A percentile compares a stretch with the other conserved stretches of the same genome.
These are phyloP conservation scores for Periglandula ipomoeae DNA, from an alignment of 2,329 filamentous ascomycete genomes.

Conservation along the genomic window DNA sequence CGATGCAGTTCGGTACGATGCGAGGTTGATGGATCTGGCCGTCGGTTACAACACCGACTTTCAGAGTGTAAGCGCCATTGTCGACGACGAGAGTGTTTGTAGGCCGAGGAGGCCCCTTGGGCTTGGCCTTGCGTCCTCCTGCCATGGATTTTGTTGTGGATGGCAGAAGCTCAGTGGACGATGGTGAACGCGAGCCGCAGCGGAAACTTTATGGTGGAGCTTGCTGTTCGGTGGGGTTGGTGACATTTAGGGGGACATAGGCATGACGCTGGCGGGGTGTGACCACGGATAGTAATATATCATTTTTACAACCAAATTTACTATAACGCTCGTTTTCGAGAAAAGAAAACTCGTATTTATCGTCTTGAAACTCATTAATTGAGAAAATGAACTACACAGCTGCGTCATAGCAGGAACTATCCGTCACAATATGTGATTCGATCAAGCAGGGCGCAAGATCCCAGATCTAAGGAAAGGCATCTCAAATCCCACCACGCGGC, in stretches of 20 bases:
- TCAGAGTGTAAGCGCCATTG: constrained; percentile 86
- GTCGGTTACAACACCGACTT: constrained; percentile 66
- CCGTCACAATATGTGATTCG: too few relatives aligned
- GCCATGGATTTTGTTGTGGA: constrained; percentile 27
- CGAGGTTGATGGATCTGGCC: constrained; percentile 46
- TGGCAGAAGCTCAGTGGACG: constrained; percentile 14
- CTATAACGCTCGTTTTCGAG: too few relatives aligned
- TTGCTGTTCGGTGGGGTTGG: background rate
- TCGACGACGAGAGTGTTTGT: constrained; percentile 75
- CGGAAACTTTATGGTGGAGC: background rate
- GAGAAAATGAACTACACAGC: too few relatives aligned
- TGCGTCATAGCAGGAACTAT: too few relatives aligned
- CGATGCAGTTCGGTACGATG: constrained; percentile 80
- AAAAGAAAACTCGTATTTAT: too few relatives aligned
- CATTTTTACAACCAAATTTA: too few relatives aligned
- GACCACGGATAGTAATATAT: background rate
- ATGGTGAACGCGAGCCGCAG: too few relatives aligned
- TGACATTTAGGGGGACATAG: too few relatives aligned
- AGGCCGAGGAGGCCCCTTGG: constrained; percentile 42
- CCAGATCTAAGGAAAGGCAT: too few relatives aligned
- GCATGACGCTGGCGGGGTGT: background rate
- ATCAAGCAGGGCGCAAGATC: too few relatives aligned
- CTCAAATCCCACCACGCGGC: too few relatives aligned
- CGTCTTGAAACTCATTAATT: too few relatives aligned
- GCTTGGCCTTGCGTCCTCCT: constrained; percentile 43